Evolutionary conservation across 768 basidiomycete genomes (phyloP).

Genomic region (Calocybe gangraenosa): DNA sequence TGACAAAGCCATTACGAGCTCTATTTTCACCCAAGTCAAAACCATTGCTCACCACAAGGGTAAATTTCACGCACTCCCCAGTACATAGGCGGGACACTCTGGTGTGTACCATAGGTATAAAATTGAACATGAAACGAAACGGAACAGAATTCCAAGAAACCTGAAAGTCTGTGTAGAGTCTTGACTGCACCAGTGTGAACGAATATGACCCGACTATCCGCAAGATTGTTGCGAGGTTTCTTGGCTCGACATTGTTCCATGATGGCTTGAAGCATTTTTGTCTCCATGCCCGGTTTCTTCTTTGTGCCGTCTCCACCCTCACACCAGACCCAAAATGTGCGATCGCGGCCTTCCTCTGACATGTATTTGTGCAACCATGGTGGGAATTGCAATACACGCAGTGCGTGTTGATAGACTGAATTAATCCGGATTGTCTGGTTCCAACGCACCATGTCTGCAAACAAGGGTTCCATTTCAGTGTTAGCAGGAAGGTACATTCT

Average conservation of each 20-base stretch:
- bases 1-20: background rate
- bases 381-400: constrained; percentile 47
- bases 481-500: constrained; percentile 13
- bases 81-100: constrained; percentile 39
- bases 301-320: constrained; percentile 26
- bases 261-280: constrained; percentile 35
- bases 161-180: constrained; percentile 44
- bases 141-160: constrained; percentile 41
- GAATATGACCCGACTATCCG: constrained; percentile 50
- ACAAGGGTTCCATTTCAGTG: constrained; percentile 17
- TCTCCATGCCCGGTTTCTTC: constrained; percentile 35
- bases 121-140: constrained; percentile 50
- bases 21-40: background rate
- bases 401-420: constrained; percentile 31
- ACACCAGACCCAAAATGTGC: constrained; percentile 49
- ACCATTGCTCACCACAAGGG: constrained; percentile 52
- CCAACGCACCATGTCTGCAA: constrained; percentile 18
- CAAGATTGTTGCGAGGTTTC: constrained; percentile 31
- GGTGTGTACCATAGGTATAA: constrained; percentile 65
- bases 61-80: constrained; percentile 70
- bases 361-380: constrained; percentile 44
- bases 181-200: constrained; percentile 57
- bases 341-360: constrained; percentile 21
- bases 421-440: constrained; percentile 19
- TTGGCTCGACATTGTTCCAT: constrained; percentile 40